These are phyloP conservation scores for Entomortierella parvispora DNA, from an alignment of 192 early-diverging fungal genomes.

Conservation along the genomic window DNA sequence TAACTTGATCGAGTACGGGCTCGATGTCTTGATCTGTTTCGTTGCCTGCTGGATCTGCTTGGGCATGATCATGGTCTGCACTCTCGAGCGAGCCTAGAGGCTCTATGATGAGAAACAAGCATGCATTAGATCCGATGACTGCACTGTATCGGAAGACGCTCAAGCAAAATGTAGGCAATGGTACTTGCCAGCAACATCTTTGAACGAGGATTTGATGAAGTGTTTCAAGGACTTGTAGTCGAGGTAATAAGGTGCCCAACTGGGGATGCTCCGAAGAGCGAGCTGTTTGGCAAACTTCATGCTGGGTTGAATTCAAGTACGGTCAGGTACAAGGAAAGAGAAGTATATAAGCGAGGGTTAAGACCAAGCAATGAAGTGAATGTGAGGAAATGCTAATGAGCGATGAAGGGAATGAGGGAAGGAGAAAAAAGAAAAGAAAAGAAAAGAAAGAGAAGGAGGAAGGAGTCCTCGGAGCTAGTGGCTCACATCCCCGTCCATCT, in stretches of 20 bases:
- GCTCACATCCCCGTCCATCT: not conserved
- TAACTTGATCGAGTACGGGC: not conserved
- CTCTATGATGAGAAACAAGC: not conserved
- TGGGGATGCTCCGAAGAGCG: constrained; percentile 59
- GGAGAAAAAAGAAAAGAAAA: not conserved
- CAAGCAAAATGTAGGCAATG: not conserved
- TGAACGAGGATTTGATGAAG: constrained; percentile 54
- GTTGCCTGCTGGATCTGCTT: not conserved
- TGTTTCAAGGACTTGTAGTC: constrained; percentile 64
- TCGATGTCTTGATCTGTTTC: constrained; percentile 14
- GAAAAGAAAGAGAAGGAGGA: not conserved
- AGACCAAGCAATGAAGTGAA: not conserved
- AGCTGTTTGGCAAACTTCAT: constrained; percentile 73
- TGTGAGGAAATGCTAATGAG: not conserved
- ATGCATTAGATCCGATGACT: too few relatives aligned
- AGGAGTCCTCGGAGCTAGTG: not conserved
- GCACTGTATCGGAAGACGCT: too few relatives aligned
- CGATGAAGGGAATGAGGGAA: not conserved
- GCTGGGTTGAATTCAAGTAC: not conserved
- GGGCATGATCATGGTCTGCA: constrained; percentile 26
- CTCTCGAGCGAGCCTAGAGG: constrained; percentile 35
- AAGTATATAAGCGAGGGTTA: not conserved
- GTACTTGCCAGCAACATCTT: constrained; percentile 26
- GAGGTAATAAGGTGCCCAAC: constrained; percentile 62
- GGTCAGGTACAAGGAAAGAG: not conserved